phyloP scores from a whole-genome alignment of 1,139 yeast genomes.

The Candida labiduridarum region DNA sequence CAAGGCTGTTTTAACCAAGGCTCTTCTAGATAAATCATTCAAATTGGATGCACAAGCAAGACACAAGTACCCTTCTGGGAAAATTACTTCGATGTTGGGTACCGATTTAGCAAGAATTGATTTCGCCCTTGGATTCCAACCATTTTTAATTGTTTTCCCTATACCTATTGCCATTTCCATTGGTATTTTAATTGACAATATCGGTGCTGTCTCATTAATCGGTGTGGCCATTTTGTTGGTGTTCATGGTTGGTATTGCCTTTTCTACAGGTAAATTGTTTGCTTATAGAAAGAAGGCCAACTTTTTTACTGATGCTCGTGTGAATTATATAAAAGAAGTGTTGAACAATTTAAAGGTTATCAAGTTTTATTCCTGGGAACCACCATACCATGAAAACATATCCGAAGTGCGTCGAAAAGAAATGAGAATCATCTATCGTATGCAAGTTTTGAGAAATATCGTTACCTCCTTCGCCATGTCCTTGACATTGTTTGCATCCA shows the following conservation, averaged over 20 bases:
- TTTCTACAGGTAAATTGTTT: conserved; percentile 28
- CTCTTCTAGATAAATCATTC: conserved; percentile 67
- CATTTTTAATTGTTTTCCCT: conserved; percentile 31
- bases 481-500: conserved; percentile 67
- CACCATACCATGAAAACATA: conserved; percentile 53
- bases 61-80: conserved; percentile 63
- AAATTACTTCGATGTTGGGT: conserved; percentile 57
- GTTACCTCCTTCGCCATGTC: conserved; percentile 60
- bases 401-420: conserved; percentile 50
- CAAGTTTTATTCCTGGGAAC: conserved; percentile 66
- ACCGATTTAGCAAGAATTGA: conserved; percentile 42
- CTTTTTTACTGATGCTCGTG: conserved; percentile 35
- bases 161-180: conserved; percentile 33
- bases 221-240: conserved; percentile 35
- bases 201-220: conserved; percentile 39
- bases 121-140: conserved; percentile 36
- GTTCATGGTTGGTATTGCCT: conserved; percentile 26
- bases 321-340: conserved; percentile 37
- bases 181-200: conserved; percentile 33
- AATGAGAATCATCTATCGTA: conserved; percentile 47
- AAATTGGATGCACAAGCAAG: conserved; percentile 61
- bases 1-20: conserved; percentile 66
- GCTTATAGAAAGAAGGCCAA: conserved; percentile 30
- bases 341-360: conserved; percentile 38
- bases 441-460: conserved; percentile 60